A percentile compares a stretch with the other conserved stretches of the same genome.
phyloP scores from a whole-genome alignment of 169 alveolate species.

The Eimeria necatrix region DNA sequence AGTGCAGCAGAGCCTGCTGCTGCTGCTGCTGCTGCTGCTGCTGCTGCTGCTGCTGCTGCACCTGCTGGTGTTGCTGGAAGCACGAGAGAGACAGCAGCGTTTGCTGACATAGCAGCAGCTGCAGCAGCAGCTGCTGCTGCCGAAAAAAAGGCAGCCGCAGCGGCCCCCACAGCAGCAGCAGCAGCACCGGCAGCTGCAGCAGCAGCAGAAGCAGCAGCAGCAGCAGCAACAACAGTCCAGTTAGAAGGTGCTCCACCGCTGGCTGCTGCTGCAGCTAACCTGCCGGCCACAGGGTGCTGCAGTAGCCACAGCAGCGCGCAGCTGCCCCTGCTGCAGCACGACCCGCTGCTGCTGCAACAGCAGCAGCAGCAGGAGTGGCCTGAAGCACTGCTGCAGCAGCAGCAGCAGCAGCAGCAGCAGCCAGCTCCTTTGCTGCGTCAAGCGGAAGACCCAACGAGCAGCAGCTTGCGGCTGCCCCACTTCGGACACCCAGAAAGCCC shows the following conservation, averaged over 20 bases:
- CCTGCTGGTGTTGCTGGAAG: neutral
- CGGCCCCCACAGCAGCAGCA: neutral
- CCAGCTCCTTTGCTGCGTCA: neutral
- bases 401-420: neutral
- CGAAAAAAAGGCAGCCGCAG: neutral
- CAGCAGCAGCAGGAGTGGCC: neutral
- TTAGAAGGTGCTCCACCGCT: neutral
- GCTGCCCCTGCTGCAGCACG: conserved; percentile 43
- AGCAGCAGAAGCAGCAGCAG: neutral
- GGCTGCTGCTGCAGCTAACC: conserved; percentile 6
- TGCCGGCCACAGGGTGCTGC: neutral
- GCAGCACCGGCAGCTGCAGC: too few relatives aligned
- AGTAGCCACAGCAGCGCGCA: conserved; percentile 6
- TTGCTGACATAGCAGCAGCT: conserved; percentile 43
- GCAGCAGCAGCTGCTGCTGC: neutral
- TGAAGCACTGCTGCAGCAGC: neutral
- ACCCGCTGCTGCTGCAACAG: neutral
- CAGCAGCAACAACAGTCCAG: neutral
- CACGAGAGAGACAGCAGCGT: neutral
- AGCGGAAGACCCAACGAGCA: neutral
- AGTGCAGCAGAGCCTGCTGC: neutral
- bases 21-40: neutral
- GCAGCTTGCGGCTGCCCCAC: neutral
- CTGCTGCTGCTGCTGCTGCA: neutral
- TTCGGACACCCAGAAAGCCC: neutral